Conservation (phyloP, 225 moss, liverwort and hornwort species). For the Pleurozium schreberi region DNA sequence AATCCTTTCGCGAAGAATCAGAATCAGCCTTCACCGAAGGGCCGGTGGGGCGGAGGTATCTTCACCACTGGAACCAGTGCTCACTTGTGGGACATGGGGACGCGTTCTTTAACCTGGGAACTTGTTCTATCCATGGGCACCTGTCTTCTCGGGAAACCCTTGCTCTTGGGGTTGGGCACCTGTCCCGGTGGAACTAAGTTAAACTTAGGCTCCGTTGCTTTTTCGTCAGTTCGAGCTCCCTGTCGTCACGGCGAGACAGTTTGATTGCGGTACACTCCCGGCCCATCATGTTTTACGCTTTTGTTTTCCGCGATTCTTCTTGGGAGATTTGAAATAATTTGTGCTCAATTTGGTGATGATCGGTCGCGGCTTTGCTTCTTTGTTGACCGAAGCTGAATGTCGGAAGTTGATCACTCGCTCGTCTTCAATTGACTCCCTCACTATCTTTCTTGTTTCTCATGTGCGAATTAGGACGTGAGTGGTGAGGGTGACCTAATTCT, state of each 20-base stretch:
- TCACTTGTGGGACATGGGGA: background rate
- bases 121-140: background rate
- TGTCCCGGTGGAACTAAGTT: background rate
- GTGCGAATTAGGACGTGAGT: background rate
- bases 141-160: background rate
- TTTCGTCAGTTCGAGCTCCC: background rate
- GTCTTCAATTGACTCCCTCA: background rate
- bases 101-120: background rate
- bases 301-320: background rate
- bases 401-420: background rate
- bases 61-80: background rate
- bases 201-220: background rate
- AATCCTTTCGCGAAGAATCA: background rate
- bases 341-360: background rate
- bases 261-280: background rate
- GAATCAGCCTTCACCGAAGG: background rate
- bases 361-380: background rate
- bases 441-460: background rate
- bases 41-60: background rate
- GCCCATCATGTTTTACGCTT: background rate
- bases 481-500: background rate
- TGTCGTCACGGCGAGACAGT: background rate
- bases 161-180: background rate
- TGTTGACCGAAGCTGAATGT: background rate
- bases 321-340: background rate